Conservation (phyloP, 306 rosid species). For the Prunus campanulata region DNA sequence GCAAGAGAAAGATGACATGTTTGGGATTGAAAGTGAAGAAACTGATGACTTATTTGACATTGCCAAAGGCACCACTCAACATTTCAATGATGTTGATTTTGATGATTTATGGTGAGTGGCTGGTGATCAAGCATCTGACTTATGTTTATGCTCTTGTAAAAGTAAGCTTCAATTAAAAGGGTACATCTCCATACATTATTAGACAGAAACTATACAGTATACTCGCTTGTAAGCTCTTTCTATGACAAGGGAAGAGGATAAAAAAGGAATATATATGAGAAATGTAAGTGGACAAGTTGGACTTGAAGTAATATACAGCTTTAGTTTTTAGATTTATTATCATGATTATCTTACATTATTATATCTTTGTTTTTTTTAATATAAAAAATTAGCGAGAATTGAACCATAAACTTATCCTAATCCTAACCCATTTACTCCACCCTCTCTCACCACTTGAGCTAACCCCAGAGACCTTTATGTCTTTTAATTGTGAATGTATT, state of each 20-base stretch:
- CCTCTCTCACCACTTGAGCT: too few species aligned
- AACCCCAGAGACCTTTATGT: too few species aligned
- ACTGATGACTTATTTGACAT: conserved; percentile 6
- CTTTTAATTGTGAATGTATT: too few species aligned
- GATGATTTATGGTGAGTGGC: conserved; percentile 1
- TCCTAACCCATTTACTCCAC: too few species aligned
- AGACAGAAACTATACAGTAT: neutral
- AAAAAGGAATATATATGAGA: too few species aligned
- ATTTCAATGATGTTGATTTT: conserved; percentile 19
- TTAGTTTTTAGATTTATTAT: too few species aligned
- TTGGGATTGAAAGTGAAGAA: neutral
- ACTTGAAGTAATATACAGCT: too few species aligned
- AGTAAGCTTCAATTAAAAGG: neutral
- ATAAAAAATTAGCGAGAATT: too few species aligned
- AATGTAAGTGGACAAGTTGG: too few species aligned
- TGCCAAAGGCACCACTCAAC: neutral
- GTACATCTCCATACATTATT: neutral
- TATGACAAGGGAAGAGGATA: neutral
- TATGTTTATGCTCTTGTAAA: neutral
- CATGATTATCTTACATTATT: too few species aligned
- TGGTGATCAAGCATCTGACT: neutral
- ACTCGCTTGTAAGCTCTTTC: neutral
- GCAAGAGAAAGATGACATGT: neutral
- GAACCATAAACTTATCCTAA: too few species aligned
- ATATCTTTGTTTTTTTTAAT: too few species aligned